Evolutionary conservation across 345 rosid genomes (phyloP).

Genomic region (Pelargonium nanum): DNA sequence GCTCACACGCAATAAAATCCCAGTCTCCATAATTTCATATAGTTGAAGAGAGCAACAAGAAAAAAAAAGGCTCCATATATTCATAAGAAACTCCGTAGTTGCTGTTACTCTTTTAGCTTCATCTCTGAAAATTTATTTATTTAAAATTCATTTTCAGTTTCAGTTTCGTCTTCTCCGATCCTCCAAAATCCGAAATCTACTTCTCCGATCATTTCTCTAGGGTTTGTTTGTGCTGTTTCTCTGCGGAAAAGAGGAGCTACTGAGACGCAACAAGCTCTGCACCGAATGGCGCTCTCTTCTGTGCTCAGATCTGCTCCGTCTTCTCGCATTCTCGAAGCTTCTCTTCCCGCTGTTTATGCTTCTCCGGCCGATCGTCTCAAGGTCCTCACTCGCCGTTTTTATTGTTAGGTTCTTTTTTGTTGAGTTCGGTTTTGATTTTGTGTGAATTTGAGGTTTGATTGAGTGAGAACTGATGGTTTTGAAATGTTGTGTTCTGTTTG

Average conservation of each 20-base stretch:
- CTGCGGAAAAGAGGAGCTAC: too few relatives aligned
- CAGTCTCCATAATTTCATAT: background rate
- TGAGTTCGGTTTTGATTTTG: too few relatives aligned
- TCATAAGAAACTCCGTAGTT: background rate
- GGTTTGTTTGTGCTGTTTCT: conserved; percentile 10
- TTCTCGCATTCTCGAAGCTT: conserved; percentile 22
- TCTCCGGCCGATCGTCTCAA: conserved; percentile 38
- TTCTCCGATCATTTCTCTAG: conserved; percentile 8
- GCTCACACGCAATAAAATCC: background rate
- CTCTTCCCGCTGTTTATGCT: conserved; percentile 27
- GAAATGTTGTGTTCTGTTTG: too few relatives aligned
- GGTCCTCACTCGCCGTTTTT: too few relatives aligned
- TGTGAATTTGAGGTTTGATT: too few relatives aligned
- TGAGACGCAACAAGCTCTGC: too few relatives aligned
- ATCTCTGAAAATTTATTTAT: too few relatives aligned
- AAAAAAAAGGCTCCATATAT: too few relatives aligned
- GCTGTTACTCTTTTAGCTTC: background rate
- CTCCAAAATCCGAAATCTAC: background rate
- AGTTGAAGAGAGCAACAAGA: background rate
- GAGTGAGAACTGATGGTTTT: too few relatives aligned
- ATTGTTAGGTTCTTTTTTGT: too few relatives aligned
- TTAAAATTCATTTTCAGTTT: too few relatives aligned
- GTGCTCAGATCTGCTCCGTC: conserved; percentile 55
- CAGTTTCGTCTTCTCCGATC: conserved; percentile 1
- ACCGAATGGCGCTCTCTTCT: conserved; percentile 56